Evolutionary conservation across 1,284 basidiomycete species (phyloP).

Genomic region (Tilletia horrida): DNA sequence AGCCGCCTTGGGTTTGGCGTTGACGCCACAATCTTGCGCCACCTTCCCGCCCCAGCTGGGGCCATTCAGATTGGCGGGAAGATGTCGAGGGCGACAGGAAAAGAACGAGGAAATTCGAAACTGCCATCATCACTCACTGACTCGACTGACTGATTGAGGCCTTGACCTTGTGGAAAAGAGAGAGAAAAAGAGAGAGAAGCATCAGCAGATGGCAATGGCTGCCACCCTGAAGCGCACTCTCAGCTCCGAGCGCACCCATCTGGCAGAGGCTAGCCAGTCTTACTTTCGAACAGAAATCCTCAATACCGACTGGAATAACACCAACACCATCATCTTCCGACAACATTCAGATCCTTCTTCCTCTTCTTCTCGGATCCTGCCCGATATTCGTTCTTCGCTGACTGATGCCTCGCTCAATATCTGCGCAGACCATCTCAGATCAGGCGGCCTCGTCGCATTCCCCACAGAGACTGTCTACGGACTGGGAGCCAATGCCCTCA

Average conservation of each 20-base stretch:
- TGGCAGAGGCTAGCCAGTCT: not conserved
- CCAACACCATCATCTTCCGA: not conserved
- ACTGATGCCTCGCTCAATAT: conserved; percentile 25
- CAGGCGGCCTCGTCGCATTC: conserved; percentile 68
- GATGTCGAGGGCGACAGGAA: too few species aligned
- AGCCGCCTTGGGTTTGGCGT: too few species aligned
- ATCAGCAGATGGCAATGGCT: not conserved
- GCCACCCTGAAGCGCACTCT: not conserved
- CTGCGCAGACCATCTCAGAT: conserved; percentile 46
- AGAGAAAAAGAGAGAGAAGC: too few species aligned
- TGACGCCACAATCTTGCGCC: too few species aligned
- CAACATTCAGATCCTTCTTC: not conserved
- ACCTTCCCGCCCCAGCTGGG: too few species aligned
- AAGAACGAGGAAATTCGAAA: too few species aligned
- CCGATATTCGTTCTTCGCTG: not conserved
- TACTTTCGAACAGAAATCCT: conserved; percentile 11
- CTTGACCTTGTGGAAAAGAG: too few species aligned
- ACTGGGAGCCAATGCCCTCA: conserved; percentile 78
- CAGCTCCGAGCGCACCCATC: not conserved
- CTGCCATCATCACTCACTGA: too few species aligned
- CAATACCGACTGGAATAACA: not conserved
- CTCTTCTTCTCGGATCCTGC: not conserved
- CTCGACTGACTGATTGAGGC: too few species aligned
- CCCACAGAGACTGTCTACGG: conserved; percentile 99
- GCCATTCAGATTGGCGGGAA: too few species aligned